Base-by-base conservation (phyloP, 2,329 filamentous ascomycete genomes). In the Talaromyces albobiverticillius region DNA sequence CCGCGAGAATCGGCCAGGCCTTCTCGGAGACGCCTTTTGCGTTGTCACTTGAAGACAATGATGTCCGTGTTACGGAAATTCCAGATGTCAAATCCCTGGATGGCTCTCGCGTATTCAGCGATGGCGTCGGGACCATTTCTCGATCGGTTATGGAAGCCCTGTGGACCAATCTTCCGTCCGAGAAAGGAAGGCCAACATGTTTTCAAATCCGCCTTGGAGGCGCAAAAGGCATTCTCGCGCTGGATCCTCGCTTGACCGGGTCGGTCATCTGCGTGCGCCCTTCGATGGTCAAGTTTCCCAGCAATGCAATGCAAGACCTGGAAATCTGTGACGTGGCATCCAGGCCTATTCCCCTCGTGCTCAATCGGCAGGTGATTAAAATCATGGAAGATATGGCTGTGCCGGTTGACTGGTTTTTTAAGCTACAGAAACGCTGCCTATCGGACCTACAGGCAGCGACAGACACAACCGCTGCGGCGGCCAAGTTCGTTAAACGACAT, bases 321-420 rank as follows among this genome's bases (percentile, higher is more conserved):
- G n/a, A n/a, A n/a, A n/a, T n/a, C n/a, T n/a, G n/a, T n/a, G n/a
- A n/a, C n/a, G n/a, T n/a, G n/a, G n/a, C n/a, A n/a, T n/a, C n/a
- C n/a, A n/a, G n/a, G n/a, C n/a, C n/a, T n/a, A n/a, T n/a, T n/a
- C n/a, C n/a, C n/a, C n/a, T n/a, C n/a, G n/a, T n/a, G n/a, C n/a
- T n/a, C n/a, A n/a, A n/a, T n/a, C n/a, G n/a, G n/a, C n/a, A n/a
- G n/a, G n/a, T n/a, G n/a, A n/a, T n/a, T n/a, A n/a, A n/a, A n/a
- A n/a, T n/a, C n/a, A n/a, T n/a, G n/a, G 90, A 95, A 64, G 90
- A 95, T 60, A 84, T 92, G 68, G 79, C 80, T 0, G 83, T 88
- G 0, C 66, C 76, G 0, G 64, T 73, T 1, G 51, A 70, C 0
- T 86, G 82, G 67, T 92, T 95, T 60, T 64, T 87, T 10, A 63